These are phyloP conservation scores for Gynandropsis gynandra DNA, from an alignment of 345 rosid genomes.

Conservation along the genomic window DNA sequence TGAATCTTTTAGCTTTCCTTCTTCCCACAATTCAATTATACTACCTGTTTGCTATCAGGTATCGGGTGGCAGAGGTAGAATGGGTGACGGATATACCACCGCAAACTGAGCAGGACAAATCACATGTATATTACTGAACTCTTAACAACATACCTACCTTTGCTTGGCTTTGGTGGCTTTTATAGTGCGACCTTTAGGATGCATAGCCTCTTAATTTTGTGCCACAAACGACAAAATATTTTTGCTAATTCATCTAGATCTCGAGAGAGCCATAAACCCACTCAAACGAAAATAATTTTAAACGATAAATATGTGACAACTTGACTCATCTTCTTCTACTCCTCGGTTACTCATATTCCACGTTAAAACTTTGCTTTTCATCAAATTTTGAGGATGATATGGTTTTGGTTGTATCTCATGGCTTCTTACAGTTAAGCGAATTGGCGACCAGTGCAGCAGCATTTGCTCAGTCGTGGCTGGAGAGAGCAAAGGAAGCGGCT, in stretches of 20 bases:
- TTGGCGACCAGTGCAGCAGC: slow-evolving; percentile 51
- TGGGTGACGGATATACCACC: slow-evolving; percentile 76
- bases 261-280: too few species aligned
- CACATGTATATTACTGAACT: slow-evolving; percentile 34
- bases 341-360: neutral
- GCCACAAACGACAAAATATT: too few species aligned
- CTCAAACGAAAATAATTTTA: too few species aligned
- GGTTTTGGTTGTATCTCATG: slow-evolving; percentile 4
- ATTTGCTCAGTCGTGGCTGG: slow-evolving; percentile 66
- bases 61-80: slow-evolving; percentile 88
- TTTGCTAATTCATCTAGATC: too few species aligned
- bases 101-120: slow-evolving; percentile 34
- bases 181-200: too few species aligned
- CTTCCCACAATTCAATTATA: neutral
- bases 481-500: slow-evolving; percentile 57
- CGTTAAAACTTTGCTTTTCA: neutral
- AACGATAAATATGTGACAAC: too few species aligned
- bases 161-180: slow-evolving; percentile 6
- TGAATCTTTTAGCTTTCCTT: neutral
- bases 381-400: neutral
- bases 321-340: neutral
- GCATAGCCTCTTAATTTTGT: too few species aligned
- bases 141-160: neutral
- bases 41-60: slow-evolving; percentile 36
- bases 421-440: slow-evolving; percentile 57